Evolutionary conservation across 768 basidiomycete genomes (phyloP), one percentile per base, ranked within the genome.

Genomic region (Boletus huronensis): DNA sequence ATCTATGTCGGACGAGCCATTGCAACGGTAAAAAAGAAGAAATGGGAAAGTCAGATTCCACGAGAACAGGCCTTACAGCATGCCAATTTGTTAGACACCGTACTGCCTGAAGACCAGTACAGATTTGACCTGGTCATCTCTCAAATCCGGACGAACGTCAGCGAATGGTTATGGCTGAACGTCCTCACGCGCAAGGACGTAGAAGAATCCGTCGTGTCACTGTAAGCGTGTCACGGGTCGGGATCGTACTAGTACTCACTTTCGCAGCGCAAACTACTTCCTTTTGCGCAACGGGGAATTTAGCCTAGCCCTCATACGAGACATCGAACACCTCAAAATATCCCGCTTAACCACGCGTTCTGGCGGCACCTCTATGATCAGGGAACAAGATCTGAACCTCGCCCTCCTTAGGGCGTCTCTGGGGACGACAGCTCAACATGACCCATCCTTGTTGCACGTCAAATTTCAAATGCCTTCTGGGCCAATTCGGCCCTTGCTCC

Each of bases 151-250:
- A 86, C 80, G 1, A 85, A 87, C 53, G 82, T 95, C 48, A 89
- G 92, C 65, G 94, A 97, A 76, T 97, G 93, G 93, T 75, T 97
- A 1, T 97, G 93, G 94, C 70, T 84, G 23, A 92, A 94, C 64
- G 87, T 96, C 35, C 75, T 97, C 48, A 95, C 92, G 2, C 79
- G 80, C 63, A 81, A 82, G 60, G 91, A 93, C 57, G 87, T 95
- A 1, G 85, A 88, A 58, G 87, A 88, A 23, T 87, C 93, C 0
- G 83, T 96, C 19, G 84, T 93, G 61, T 88, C 90, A 13, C 67
- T 95, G 93, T 93, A 70, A 67, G 90, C 72, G 1, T 29, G 31
- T 39, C 41, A 44, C 38, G 52, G 21, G 42, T 36, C 36, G 11
- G 34, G 43, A 38, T 43, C 25, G 23, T 50, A 23, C 51, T 16